A percentile compares a stretch with the other conserved stretches of the same genome.
Evolutionary conservation across 768 basidiomycete species (phyloP).

Genomic region (Phanerochaete carnosa): DNA sequence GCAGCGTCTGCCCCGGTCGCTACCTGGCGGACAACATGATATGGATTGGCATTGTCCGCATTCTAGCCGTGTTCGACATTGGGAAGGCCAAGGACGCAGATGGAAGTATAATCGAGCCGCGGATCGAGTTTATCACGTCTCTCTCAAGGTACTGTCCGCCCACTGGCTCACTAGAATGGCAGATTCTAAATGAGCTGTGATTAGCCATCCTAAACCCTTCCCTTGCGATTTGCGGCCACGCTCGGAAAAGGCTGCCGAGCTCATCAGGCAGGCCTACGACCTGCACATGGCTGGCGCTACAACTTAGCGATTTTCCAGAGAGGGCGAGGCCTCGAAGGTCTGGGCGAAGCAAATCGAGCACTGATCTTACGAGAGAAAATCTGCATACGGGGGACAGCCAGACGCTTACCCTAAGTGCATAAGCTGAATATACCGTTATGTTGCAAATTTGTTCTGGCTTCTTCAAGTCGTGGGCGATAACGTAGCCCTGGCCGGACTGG

Average conservation of each 20-base stretch:
- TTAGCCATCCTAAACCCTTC: constrained; percentile 15
- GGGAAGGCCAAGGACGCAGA: not conserved
- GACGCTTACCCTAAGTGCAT: too few relatives aligned
- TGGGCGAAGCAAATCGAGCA: too few relatives aligned
- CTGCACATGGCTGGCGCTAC: too few relatives aligned
- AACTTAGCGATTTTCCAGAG: too few relatives aligned
- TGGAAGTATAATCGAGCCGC: not conserved
- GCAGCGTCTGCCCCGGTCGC: constrained; percentile 22
- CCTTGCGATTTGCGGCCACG: constrained; percentile 9
- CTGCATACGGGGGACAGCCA: too few relatives aligned
- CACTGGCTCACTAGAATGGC: too few relatives aligned
- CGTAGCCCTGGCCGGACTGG: too few relatives aligned
- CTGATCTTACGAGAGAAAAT: too few relatives aligned
- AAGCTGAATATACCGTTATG: too few relatives aligned
- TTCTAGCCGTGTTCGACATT: constrained; percentile 19
- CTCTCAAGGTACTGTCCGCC: not conserved
- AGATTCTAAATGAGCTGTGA: not conserved
- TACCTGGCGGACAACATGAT: constrained; percentile 19
- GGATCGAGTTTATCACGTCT: not conserved
- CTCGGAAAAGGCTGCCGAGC: not conserved
- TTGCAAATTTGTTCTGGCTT: too few relatives aligned
- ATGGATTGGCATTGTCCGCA: constrained; percentile 18
- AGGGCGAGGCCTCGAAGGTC: too few relatives aligned
- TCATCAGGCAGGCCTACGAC: not conserved
- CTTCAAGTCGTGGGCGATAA: too few relatives aligned